phyloP scores from a whole-genome alignment of 2,329 filamentous ascomycete species.

The Colletotrichum brevisporum region DNA sequence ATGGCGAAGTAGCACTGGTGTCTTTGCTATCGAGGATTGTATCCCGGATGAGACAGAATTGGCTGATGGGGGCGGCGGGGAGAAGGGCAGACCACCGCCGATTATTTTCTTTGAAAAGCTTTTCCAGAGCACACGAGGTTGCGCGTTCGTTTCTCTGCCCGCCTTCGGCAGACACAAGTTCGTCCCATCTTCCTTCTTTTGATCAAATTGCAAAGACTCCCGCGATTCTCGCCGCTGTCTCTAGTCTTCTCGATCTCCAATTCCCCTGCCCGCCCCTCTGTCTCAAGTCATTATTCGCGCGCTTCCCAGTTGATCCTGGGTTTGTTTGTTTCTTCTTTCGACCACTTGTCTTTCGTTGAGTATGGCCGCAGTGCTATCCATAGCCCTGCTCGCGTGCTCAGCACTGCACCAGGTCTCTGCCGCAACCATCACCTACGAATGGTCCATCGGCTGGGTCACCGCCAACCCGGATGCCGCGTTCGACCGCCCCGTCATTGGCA shows the following conservation, averaged over 20 bases:
- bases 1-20: not conserved
- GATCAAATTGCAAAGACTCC: not conserved
- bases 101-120: no score
- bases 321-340: not conserved
- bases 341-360: not conserved
- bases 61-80: no score
- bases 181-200: not conserved
- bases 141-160: not conserved
- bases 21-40: no score
- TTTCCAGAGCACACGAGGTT: no score
- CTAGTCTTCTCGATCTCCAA: not conserved
- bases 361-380: not conserved
- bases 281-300: not conserved
- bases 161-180: not conserved
- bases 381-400: not conserved
- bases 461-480: slow-evolving; percentile 79
- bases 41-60: no score
- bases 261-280: not conserved
- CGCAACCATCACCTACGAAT: slow-evolving; percentile 70
- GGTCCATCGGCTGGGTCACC: slow-evolving; percentile 79
- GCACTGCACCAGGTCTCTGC: slow-evolving; percentile 38
- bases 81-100: no score
- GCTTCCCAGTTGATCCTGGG: no score
- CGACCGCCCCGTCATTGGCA: slow-evolving; percentile 78
- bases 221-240: not conserved